These are phyloP conservation scores for Hirschfeldia incana DNA, from an alignment of 345 rosid species.

Conservation along the genomic window DNA sequence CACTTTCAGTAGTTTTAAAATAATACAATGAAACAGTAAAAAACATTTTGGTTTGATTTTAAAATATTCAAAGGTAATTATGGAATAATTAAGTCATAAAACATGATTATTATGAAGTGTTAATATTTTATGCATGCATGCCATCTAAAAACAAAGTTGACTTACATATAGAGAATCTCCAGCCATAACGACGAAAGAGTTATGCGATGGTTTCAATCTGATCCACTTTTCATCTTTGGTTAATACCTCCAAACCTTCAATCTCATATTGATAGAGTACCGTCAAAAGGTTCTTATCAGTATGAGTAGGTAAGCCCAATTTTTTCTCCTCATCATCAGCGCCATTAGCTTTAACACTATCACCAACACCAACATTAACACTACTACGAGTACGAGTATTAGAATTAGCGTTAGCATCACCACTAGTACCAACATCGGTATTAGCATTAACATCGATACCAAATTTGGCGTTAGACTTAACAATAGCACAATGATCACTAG, in stretches of 20 bases:
- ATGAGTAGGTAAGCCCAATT: slow-evolving; percentile 45
- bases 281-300: slow-evolving; percentile 58
- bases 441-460: neutral
- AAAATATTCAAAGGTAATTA: neutral
- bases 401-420: neutral
- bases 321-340: slow-evolving; percentile 28
- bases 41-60: neutral
- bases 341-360: neutral
- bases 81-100: neutral
- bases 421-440: neutral
- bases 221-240: slow-evolving; percentile 56
- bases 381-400: no score
- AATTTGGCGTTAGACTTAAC: neutral
- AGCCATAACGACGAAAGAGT: slow-evolving; percentile 46
- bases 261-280: slow-evolving; percentile 51
- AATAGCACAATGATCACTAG: neutral
- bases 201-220: slow-evolving; percentile 44
- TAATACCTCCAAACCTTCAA: slow-evolving; percentile 52
- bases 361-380: no score
- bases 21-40: neutral
- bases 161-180: slow-evolving; percentile 57
- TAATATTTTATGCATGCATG: neutral
- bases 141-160: neutral
- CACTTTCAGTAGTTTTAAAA: neutral
- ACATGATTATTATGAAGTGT: neutral